These are phyloP conservation scores for Pyricularia sp. DNA, from an alignment of 2,329 filamentous ascomycete species.

Conservation along the genomic window DNA sequence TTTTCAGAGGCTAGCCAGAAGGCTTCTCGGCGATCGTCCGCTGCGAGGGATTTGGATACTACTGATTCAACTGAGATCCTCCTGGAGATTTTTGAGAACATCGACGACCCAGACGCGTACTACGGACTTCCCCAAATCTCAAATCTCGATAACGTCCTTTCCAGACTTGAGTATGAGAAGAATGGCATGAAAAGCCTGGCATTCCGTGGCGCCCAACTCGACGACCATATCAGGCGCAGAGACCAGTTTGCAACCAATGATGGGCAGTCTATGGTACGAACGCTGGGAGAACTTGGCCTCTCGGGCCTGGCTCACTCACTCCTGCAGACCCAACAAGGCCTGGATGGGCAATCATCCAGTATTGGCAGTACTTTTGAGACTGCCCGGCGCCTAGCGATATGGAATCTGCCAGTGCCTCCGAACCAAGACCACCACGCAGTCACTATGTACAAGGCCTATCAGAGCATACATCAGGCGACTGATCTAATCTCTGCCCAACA, in stretches of 20 bases:
- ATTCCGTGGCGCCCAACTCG: constrained; percentile 84
- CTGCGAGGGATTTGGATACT: constrained; percentile 28
- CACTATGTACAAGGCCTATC: constrained; percentile 71
- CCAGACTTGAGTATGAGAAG: constrained; percentile 79
- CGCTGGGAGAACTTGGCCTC: constrained; percentile 71
- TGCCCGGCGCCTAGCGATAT: constrained; percentile 76
- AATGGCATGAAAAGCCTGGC: constrained; percentile 80
- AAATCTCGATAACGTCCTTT: constrained; percentile 67
- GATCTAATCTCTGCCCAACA: constrained; percentile 42
- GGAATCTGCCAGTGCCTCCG: constrained; percentile 74
- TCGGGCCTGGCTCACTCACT: constrained; percentile 79
- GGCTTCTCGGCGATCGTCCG: constrained; percentile 56
- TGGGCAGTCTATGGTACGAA: constrained; percentile 61
- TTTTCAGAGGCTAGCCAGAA: constrained; percentile 44
- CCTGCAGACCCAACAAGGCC: constrained; percentile 55
- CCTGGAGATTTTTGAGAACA: constrained; percentile 76
- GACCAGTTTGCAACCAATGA: constrained; percentile 46
- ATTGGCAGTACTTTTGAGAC: constrained; percentile 69
- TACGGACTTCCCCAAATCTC: constrained; percentile 80
- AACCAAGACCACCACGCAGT: constrained; percentile 53
- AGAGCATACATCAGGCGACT: constrained; percentile 61
- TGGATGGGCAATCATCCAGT: constrained; percentile 46
- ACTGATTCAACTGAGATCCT: constrained; percentile 58
- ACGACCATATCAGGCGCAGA: constrained; percentile 64
- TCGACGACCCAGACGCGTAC: constrained; percentile 93